A percentile compares a stretch with the other conserved stretches of the same genome.
These are phyloP conservation scores for Lophiostoma macrostomum DNA, from an alignment of 495 filamentous ascomycete genomes.

Conservation along the genomic window DNA sequence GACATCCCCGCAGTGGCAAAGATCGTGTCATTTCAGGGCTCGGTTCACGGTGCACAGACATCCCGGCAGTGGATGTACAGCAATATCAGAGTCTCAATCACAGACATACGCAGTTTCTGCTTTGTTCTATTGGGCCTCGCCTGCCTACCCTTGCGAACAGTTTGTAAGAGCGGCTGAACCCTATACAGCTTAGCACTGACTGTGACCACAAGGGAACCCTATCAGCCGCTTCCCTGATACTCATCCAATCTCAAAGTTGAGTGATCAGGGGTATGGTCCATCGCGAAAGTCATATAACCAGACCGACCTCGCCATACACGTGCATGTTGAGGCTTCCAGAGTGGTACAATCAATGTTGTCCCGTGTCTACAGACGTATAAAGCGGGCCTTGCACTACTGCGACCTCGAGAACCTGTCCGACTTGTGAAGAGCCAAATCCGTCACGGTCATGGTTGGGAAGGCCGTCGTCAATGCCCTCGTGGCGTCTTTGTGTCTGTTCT, in stretches of 20 bases:
- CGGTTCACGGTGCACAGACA: neutral
- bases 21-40: slow-evolving; percentile 1
- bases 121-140: too few relatives aligned
- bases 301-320: neutral
- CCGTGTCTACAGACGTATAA: slow-evolving; percentile 10
- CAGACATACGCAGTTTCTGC: neutral
- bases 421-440: neutral
- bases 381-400: slow-evolving; percentile 2
- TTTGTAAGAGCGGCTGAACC: neutral
- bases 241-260: neutral
- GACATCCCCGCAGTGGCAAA: slow-evolving; percentile 19
- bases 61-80: neutral
- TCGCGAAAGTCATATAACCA: slow-evolving; percentile 19
- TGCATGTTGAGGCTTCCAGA: neutral
- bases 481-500: slow-evolving; percentile 27
- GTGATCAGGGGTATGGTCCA: neutral
- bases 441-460: slow-evolving; percentile 13
- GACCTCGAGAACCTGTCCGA: neutral
- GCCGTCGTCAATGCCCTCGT: slow-evolving; percentile 17
- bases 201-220: too few relatives aligned
- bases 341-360: neutral
- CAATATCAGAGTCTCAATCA: neutral
- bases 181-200: too few relatives aligned
- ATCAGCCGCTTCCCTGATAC: too few relatives aligned
- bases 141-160: neutral